Evolutionary conservation across 768 basidiomycete genomes (phyloP).

Genomic region (Exidia glandulosa): DNA sequence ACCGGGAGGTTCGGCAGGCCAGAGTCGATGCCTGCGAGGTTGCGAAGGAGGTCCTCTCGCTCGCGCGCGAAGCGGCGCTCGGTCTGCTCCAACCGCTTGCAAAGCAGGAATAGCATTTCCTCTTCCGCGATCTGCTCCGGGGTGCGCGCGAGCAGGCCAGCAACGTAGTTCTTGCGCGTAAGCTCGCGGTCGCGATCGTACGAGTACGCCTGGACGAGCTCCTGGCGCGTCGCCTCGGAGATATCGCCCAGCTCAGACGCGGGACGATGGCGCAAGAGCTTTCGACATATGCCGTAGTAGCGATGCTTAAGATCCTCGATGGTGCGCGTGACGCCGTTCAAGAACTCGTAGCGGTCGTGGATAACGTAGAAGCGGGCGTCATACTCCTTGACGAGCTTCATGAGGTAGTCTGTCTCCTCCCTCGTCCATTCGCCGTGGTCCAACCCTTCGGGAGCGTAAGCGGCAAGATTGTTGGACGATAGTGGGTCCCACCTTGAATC

Average conservation of each 20-base stretch:
- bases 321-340: conserved; percentile 38
- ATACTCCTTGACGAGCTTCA: conserved; percentile 65
- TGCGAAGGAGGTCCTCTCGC: conserved; percentile 76
- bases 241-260: not conserved
- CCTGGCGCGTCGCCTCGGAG: not conserved
- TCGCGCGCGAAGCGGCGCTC: conserved; percentile 83
- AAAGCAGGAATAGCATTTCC: conserved; percentile 85
- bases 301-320: conserved; percentile 90
- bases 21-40: conserved; percentile 76
- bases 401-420: conserved; percentile 91
- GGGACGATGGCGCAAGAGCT: conserved; percentile 69
- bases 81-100: conserved; percentile 90
- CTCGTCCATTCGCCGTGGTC: conserved; percentile 71
- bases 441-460: not conserved
- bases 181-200: conserved; percentile 69
- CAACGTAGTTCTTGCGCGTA: conserved; percentile 78
- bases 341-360: conserved; percentile 78
- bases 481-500: conserved; percentile 47
- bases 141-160: conserved; percentile 80
- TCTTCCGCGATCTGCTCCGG: conserved; percentile 87
- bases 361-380: conserved; percentile 86
- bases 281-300: conserved; percentile 86
- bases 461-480: not conserved
- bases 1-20: conserved; percentile 63
- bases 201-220: conserved; percentile 14